Evolutionary conservation across 257 asterid genomes (phyloP).

Genomic region (Misopates orontium): DNA sequence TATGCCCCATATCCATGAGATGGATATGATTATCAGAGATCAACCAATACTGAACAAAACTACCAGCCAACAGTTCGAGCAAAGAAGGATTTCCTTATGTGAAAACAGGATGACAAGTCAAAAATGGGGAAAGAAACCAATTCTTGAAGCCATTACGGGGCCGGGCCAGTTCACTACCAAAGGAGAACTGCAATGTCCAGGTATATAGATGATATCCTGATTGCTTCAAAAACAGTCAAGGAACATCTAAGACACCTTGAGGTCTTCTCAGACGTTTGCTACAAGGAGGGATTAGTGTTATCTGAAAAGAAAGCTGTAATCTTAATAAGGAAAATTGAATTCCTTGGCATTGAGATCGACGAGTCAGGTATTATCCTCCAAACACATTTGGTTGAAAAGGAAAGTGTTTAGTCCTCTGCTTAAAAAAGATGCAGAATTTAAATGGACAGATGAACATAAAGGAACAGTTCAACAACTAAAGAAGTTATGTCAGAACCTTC

Average conservation of each 20-base stretch:
- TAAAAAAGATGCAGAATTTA: background rate
- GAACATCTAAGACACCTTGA: no score
- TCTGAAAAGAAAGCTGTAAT: background rate
- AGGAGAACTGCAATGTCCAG: background rate
- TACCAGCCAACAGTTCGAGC: background rate
- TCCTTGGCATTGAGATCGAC: background rate
- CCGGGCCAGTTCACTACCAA: background rate
- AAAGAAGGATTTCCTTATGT: background rate
- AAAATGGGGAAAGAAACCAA: background rate
- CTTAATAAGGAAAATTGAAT: background rate
- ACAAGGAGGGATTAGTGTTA: conserved; percentile 3
- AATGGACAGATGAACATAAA: background rate
- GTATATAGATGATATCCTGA: no score
- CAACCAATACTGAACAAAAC: background rate
- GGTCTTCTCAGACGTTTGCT: background rate
- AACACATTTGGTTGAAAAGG: background rate
- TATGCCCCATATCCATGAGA: background rate
- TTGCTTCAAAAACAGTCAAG: no score
- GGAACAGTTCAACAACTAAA: background rate
- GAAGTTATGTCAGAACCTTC: no score
- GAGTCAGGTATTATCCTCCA: background rate
- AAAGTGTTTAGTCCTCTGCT: conserved; percentile 1
- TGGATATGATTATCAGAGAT: background rate
- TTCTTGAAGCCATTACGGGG: background rate
- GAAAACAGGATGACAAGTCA: background rate